A percentile compares a stretch with the other conserved stretches of the same genome.
phyloP scores from a whole-genome alignment of 2,329 filamentous ascomycete genomes.

The Pezicula carpinea region DNA sequence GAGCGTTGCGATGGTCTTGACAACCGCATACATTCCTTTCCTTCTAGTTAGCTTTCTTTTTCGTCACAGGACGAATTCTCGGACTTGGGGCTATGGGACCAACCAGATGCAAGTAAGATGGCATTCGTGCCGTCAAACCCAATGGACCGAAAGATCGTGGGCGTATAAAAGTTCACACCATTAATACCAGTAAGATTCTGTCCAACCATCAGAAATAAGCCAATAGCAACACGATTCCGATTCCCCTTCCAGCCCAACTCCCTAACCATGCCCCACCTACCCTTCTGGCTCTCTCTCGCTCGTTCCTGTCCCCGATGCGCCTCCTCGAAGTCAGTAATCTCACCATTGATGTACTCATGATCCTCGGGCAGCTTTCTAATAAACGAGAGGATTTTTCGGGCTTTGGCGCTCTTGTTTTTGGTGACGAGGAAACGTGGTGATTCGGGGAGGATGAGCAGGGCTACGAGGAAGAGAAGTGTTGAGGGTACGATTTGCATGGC shows the following conservation, averaged over 20 bases:
- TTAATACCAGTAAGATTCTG: slow-evolving; percentile 23
- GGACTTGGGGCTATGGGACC: background rate
- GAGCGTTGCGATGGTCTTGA: slow-evolving; percentile 18
- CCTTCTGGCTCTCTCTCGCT: background rate
- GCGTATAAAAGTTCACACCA: slow-evolving; percentile 24
- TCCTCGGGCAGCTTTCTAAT: slow-evolving; percentile 7
- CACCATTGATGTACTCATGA: slow-evolving; percentile 12
- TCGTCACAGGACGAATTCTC: background rate
- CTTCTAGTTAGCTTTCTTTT: background rate
- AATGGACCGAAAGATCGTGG: slow-evolving; percentile 19
- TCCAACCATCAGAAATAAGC: slow-evolving; percentile 18
- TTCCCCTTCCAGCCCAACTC: slow-evolving; percentile 20
- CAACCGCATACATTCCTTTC: slow-evolving; percentile 18
- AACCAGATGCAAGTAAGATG: slow-evolving; percentile 18
- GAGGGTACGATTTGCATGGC: slow-evolving; percentile 31
- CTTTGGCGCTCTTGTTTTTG: slow-evolving; percentile 6
- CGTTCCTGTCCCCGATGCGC: slow-evolving; percentile 13
- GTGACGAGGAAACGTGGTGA: slow-evolving; percentile 48
- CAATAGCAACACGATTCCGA: slow-evolving; percentile 16
- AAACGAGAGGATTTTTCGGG: slow-evolving; percentile 12
- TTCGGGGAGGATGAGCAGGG: slow-evolving; percentile 61
- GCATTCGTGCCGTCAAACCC: slow-evolving; percentile 18
- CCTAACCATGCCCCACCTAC: slow-evolving; percentile 4
- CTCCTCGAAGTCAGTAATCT: slow-evolving; percentile 17
- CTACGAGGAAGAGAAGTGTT: slow-evolving; percentile 20